Percentiles rank a stretch among this genome's conserved stretches.
Conservation (phyloP, 768 basidiomycete species). For the Lentinula aciculospora region DNA sequence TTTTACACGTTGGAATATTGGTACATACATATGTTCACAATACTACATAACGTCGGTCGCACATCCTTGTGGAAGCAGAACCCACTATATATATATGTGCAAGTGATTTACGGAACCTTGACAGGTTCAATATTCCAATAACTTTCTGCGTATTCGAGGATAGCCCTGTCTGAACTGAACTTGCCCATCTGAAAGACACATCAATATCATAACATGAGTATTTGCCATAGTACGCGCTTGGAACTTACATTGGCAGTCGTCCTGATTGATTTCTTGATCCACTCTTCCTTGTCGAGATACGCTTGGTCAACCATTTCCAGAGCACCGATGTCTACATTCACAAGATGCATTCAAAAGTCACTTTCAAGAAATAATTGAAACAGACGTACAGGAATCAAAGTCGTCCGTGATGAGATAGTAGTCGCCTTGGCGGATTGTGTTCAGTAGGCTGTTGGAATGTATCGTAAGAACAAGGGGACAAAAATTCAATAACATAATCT, state of each 20-base stretch:
- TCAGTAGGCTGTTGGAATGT: slow-evolving; percentile 45
- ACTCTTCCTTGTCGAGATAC: slow-evolving; percentile 76
- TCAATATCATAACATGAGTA: neutral
- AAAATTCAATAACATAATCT: slow-evolving; percentile 8
- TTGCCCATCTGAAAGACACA: slow-evolving; percentile 80
- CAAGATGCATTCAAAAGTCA: neutral
- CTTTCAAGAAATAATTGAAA: no score
- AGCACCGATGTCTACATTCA: slow-evolving; percentile 64
- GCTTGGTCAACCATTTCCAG: slow-evolving; percentile 85
- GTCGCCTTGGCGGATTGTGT: slow-evolving; percentile 72
- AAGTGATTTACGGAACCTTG: slow-evolving; percentile 15
- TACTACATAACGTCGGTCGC: no score
- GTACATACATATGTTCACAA: no score
- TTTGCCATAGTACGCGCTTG: neutral
- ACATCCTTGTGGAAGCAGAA: no score
- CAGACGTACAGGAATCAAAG: slow-evolving; percentile 81
- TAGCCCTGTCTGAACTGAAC: slow-evolving; percentile 92
- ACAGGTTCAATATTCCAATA: slow-evolving; percentile 72
- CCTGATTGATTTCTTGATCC: slow-evolving; percentile 87
- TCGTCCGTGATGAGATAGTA: slow-evolving; percentile 86
- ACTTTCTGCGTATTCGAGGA: slow-evolving; percentile 87
- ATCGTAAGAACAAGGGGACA: neutral
- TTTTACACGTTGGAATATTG: no score
- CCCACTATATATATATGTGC: no score
- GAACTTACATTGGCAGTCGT: slow-evolving; percentile 66